These are phyloP conservation scores for Picochlorum sp. DNA, from an alignment of 139 green algal species.

Conservation along the genomic window DNA sequence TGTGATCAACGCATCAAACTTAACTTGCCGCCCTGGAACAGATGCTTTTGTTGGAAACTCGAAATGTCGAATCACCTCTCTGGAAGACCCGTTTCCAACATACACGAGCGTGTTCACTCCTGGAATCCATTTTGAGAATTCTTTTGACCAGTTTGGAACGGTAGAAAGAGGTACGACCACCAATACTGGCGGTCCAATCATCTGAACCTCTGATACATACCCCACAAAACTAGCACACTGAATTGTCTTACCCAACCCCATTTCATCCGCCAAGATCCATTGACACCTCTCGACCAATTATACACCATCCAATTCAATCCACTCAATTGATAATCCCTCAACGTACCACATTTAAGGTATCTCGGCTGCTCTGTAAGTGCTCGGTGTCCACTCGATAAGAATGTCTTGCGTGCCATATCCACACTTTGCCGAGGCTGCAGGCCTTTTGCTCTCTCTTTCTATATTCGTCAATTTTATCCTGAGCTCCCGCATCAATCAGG, in stretches of 20 bases:
- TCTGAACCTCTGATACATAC: not conserved
- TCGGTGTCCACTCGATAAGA: conserved; percentile 19
- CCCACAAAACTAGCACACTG: conserved; percentile 44
- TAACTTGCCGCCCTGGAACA: conserved; percentile 5
- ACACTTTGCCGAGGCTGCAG: conserved; percentile 36
- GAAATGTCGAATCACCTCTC: conserved; percentile 5
- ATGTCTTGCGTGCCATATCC: conserved; percentile 50
- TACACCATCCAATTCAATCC: conserved; percentile 86
- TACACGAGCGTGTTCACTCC: conserved; percentile 58
- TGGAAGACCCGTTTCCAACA: conserved; percentile 19
- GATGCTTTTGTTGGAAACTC: conserved; percentile 20
- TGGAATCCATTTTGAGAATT: conserved; percentile 69
- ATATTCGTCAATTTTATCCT: conserved; percentile 46
- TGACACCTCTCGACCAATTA: conserved; percentile 60
- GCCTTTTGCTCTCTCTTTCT: conserved; percentile 39
- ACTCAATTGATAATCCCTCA: conserved; percentile 89
- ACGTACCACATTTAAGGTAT: conserved; percentile 27
- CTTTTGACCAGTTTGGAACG: conserved; percentile 71
- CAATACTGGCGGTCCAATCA: conserved; percentile 43
- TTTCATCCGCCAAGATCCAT: conserved; percentile 95
- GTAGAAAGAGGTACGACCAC: conserved; percentile 75
- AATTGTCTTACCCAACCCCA: conserved; percentile 81
- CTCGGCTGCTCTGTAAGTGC: not conserved
- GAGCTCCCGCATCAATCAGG: conserved; percentile 27
- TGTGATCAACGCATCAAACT: conserved; percentile 48